Base-by-base conservation (phyloP, 2,329 filamentous ascomycete species). In the Trichoderma sp. region DNA sequence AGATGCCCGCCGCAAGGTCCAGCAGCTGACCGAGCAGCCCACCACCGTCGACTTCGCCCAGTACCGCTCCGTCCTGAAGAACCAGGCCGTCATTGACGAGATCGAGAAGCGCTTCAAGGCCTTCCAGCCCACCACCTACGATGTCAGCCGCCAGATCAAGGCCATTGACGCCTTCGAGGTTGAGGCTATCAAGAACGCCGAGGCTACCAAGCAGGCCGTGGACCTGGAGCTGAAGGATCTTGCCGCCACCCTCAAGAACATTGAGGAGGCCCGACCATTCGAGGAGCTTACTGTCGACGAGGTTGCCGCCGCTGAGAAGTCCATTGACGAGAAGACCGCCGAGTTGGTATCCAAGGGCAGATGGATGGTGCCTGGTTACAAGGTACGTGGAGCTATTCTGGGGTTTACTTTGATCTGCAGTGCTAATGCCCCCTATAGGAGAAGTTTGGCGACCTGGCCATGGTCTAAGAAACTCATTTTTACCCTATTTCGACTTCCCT, bases 311-410 rank as follows among this genome's bases (percentile, higher is more conserved):
- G 96, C 95, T 77, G 93, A 94, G 82, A 94, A 96, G 77, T 95
- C 97, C 75, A 97, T 99, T 82, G 95, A 98, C 85, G 90, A 97
- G 89, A 96, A 96, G 88, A 97, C 95, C 77, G 85, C 90, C 77
- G 90, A 96, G 85, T 89, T 99, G 81, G 94, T 99, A 74, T 93
- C 93, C 83, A 97, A 96, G 91, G 95, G 95, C 82, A 93, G 94
- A 89, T 99, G 96, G 96, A 89, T 90, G 85, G 94, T 97, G 79
- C 94, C 96, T 73, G 96, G 96, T 81, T 99, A 99, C 92, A 97
- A 97, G 93, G 95, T 95, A 85, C 77, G 90, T 79, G 69, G 6
- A 34, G 6, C 7, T n/a, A 6, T 7, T 30, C 26, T 1, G 13
- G 11, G 4, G 13, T 5, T 58, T n/a, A 43, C 8, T 66, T 28